Evolutionary conservation across 257 asterid species (phyloP).

Genomic region (Jaltomata sinuosa): DNA sequence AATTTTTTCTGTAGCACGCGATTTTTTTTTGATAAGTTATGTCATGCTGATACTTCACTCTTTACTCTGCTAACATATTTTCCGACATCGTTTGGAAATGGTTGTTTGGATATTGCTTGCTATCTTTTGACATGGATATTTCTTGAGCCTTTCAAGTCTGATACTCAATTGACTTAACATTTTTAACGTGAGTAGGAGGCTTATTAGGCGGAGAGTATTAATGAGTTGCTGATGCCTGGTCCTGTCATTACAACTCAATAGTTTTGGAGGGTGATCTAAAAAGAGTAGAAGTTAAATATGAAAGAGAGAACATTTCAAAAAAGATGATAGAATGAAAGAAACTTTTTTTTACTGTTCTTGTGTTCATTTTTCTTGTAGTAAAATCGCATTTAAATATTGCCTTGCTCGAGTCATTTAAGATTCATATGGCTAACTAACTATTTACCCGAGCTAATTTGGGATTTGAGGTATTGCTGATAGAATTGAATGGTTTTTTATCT

Average conservation of each 20-base stretch:
- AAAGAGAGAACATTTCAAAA: background rate
- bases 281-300: background rate
- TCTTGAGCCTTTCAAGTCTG: background rate
- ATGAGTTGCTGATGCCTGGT: background rate
- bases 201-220: background rate
- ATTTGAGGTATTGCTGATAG: background rate
- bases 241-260: background rate
- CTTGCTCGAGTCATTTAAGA: background rate
- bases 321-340: background rate
- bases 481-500: background rate
- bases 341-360: background rate
- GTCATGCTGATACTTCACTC: background rate
- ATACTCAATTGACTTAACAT: background rate
- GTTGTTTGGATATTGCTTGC: background rate
- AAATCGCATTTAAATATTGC: background rate
- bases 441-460: background rate
- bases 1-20: background rate
- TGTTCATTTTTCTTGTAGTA: background rate
- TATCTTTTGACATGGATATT: background rate
- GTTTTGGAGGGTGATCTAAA: background rate
- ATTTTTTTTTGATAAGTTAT: background rate
- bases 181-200: background rate
- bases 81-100: background rate
- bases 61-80: background rate
- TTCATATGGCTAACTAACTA: background rate